Percentiles rank a stretch among this genome's conserved stretches.
Conservation (phyloP, 805 yeast species). For the Tanozyma kutaoensis region DNA sequence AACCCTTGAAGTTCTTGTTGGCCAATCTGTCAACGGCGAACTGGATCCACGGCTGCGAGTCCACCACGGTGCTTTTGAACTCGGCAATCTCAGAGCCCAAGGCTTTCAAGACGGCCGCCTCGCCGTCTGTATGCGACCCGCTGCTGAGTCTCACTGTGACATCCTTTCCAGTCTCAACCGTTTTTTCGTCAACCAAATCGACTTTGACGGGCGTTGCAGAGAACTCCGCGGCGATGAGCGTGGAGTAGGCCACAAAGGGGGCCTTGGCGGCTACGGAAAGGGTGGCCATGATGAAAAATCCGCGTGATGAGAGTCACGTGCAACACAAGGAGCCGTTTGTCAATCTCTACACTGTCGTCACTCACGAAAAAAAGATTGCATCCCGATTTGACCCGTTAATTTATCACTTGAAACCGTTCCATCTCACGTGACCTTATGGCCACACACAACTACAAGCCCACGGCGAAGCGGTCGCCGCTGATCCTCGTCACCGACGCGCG, state of each 20-base stretch:
- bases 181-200: constrained; percentile 60
- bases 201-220: constrained; percentile 38
- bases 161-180: constrained; percentile 28
- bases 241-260: constrained; percentile 66
- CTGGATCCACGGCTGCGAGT: constrained; percentile 43
- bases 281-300: no score
- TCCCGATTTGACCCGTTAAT: no score
- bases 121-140: constrained; percentile 16
- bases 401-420: no score
- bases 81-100: constrained; percentile 43
- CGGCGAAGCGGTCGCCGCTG: constrained; percentile 84
- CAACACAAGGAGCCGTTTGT: no score
- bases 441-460: no score
- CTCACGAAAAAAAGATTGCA: no score
- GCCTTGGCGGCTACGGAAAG: no score
- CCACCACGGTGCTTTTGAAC: constrained; percentile 11
- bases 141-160: constrained; percentile 30
- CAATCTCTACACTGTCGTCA: no score
- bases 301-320: no score
- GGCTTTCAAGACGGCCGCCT: constrained; percentile 30
- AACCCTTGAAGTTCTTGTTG: constrained; percentile 79
- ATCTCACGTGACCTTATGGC: no score
- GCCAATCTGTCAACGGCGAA: constrained; percentile 57
- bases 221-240: constrained; percentile 65
- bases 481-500: constrained; percentile 87